A percentile compares a stretch with the other conserved stretches of the same genome.
phyloP scores from a whole-genome alignment of 352 stramenopile species.

The Hyaloperonospora arabidopsidis region DNA sequence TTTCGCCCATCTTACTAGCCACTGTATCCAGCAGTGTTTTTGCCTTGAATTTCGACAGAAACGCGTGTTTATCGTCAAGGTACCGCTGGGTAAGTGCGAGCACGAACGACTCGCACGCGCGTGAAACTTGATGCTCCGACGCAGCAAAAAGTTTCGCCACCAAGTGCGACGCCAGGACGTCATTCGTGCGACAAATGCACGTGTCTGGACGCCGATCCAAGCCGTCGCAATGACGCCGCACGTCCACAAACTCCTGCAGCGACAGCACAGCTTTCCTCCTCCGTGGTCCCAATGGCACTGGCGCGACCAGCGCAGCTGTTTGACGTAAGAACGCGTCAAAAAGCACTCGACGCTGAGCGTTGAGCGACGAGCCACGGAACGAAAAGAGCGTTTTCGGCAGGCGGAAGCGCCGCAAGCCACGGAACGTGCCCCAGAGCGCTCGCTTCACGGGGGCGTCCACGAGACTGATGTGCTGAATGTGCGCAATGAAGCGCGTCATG shows the following conservation, averaged over 20 bases:
- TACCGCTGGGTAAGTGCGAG: conserved; percentile 30
- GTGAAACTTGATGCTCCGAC: conserved; percentile 24
- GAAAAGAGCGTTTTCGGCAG: conserved; percentile 51
- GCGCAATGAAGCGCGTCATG: conserved; percentile 51
- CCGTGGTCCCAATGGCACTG: conserved; percentile 46
- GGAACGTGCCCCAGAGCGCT: conserved; percentile 48
- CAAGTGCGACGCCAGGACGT: conserved; percentile 37
- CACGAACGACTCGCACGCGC: conserved; percentile 36
- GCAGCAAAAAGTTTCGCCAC: conserved; percentile 38
- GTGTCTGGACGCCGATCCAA: conserved; percentile 34
- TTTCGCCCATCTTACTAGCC: conserved; percentile 42
- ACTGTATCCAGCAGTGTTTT: conserved; percentile 42
- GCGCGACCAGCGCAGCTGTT: conserved; percentile 46
- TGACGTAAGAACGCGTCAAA: conserved; percentile 67
- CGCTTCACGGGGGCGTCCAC: conserved; percentile 46
- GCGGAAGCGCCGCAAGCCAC: conserved; percentile 36
- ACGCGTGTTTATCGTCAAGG: conserved; percentile 30
- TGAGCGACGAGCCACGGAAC: conserved; percentile 37
- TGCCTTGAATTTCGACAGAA: conserved; percentile 38
- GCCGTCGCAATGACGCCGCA: conserved; percentile 38
- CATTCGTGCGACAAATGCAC: conserved; percentile 33
- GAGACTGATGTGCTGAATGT: conserved; percentile 47
- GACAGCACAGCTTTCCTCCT: conserved; percentile 42
- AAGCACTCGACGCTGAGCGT: conserved; percentile 48
- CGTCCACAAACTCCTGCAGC: conserved; percentile 52